Evolutionary conservation across 768 basidiomycete genomes (phyloP).

Genomic region (Termitomyces sp.): DNA sequence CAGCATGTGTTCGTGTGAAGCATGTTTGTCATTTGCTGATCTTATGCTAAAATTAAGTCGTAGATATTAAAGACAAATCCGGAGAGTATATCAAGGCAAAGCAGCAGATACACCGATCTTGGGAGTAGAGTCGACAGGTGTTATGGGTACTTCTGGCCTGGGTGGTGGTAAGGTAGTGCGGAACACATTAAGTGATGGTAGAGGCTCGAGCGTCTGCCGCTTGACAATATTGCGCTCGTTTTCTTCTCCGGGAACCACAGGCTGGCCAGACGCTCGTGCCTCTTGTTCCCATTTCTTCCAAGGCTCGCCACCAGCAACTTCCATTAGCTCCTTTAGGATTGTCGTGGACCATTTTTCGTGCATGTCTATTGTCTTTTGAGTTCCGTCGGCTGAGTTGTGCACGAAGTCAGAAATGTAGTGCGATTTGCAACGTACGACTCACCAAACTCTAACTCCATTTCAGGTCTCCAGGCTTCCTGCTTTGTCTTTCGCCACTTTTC

Average conservation of each 20-base stretch:
- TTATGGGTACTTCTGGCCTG: constrained; percentile 6
- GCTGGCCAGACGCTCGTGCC: constrained; percentile 42
- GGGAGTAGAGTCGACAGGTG: constrained; percentile 1
- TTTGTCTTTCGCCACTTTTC: constrained; percentile 50
- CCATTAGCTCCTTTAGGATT: constrained; percentile 71
- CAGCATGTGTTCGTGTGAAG: background rate
- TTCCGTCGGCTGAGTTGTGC: constrained; percentile 44
- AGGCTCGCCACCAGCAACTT: constrained; percentile 53
- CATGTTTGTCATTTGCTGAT: background rate
- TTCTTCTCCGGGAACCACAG: constrained; percentile 46
- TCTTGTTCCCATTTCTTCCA: constrained; percentile 57
- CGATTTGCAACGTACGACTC: constrained; percentile 27
- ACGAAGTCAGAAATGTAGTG: background rate
- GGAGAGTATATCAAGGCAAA: constrained; percentile 18
- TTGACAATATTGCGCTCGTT: constrained; percentile 21
- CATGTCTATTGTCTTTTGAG: constrained; percentile 46
- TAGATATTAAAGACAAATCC: background rate
- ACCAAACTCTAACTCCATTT: constrained; percentile 65
- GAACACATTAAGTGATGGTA: constrained; percentile 25
- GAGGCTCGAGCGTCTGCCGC: constrained; percentile 17
- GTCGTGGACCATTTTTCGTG: constrained; percentile 66
- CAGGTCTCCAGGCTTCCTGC: constrained; percentile 56
- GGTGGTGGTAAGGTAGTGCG: background rate
- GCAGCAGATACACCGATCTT: constrained; percentile 25
- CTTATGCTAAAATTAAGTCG: constrained; percentile 3